phyloP scores from a whole-genome alignment of 176 grass and related monocot species.

The Musa troglodytarum region DNA sequence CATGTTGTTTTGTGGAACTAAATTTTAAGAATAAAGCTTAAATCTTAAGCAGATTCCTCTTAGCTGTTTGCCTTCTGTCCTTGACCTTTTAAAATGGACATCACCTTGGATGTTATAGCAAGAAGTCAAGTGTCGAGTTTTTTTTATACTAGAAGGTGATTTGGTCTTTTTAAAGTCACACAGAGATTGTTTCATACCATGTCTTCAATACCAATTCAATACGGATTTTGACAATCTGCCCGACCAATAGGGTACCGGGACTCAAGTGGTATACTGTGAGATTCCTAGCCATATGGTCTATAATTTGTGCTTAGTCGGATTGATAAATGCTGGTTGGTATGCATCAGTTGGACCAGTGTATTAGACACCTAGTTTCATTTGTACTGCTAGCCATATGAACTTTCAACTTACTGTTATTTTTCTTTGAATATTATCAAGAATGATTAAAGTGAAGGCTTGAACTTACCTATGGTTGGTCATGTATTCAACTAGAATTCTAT shows the following conservation, averaged over 20 bases:
- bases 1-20: neutral
- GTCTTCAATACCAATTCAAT: too few relatives aligned
- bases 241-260: too few relatives aligned
- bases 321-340: too few relatives aligned
- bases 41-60: neutral
- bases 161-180: neutral
- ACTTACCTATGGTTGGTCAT: too few relatives aligned
- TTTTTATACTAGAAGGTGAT: neutral
- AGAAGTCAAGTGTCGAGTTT: neutral
- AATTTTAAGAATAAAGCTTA: neutral
- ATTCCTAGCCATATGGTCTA: too few relatives aligned
- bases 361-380: too few relatives aligned
- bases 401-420: neutral
- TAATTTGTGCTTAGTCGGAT: too few relatives aligned
- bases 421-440: neutral
- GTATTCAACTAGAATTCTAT: too few relatives aligned
- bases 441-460: neutral
- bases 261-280: too few relatives aligned
- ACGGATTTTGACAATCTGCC: too few relatives aligned
- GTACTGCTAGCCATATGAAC: neutral
- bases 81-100: neutral
- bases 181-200: too few relatives aligned
- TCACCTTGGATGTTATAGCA: neutral
- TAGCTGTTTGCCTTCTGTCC: neutral
- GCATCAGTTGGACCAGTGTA: too few relatives aligned